Percentiles rank a stretch among this genome's conserved stretches.
These are phyloP conservation scores for Zancudomyces culisetae DNA, from an alignment of 371 early-diverging fungal genomes.

Conservation along the genomic window DNA sequence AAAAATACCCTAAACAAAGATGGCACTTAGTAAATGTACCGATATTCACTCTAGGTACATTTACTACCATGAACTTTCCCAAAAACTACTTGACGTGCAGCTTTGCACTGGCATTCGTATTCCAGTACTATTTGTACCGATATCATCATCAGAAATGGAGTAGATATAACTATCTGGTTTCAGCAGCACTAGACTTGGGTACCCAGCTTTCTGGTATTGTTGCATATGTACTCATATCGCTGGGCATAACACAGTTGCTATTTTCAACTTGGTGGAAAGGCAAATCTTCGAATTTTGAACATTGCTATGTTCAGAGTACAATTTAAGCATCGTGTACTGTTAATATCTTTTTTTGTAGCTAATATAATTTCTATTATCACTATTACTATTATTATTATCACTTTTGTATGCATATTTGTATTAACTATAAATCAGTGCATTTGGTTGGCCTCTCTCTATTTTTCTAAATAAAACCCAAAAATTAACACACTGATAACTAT, in stretches of 20 bases:
- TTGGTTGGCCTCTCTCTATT: too few relatives aligned
- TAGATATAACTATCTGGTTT: conserved; percentile 39
- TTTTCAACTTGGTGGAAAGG: conserved; percentile 3
- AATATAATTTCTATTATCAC: too few relatives aligned
- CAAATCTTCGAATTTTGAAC: neutral
- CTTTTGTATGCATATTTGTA: too few relatives aligned
- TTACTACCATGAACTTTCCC: conserved; percentile 24
- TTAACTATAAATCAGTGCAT: too few relatives aligned
- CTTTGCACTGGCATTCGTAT: conserved; percentile 32
- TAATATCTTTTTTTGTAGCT: too few relatives aligned
- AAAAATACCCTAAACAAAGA: conserved; percentile 15
- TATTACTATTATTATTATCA: too few relatives aligned
- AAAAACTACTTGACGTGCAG: conserved; percentile 27
- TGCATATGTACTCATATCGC: conserved; percentile 1
- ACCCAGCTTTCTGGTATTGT: conserved; percentile 1
- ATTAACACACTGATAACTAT: too few relatives aligned
- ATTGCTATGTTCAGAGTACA: neutral
- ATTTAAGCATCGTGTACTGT: too few relatives aligned
- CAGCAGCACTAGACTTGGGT: conserved; percentile 42
- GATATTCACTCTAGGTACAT: conserved; percentile 21
- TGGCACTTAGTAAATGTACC: conserved; percentile 34
- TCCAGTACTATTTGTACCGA: conserved; percentile 30
- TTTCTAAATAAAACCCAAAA: too few relatives aligned
- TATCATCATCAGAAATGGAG: conserved; percentile 32
- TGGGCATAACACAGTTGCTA: neutral